Base-by-base conservation (phyloP, 2,329 filamentous ascomycete genomes). In the Chaetomiaceae sp. region DNA sequence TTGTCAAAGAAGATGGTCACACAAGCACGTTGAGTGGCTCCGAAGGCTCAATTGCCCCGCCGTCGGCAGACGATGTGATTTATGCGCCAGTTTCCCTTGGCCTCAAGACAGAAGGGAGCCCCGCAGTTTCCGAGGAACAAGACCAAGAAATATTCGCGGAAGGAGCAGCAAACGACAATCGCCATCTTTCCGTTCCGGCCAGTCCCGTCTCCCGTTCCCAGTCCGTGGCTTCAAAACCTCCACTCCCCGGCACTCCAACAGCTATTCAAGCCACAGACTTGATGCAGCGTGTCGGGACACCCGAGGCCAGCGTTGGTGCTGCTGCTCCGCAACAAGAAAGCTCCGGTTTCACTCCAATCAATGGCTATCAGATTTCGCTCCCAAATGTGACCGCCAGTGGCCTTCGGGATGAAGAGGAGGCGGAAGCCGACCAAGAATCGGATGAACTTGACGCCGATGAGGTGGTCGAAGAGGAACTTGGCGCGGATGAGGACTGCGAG, bases 341-440 rank as follows among this genome's bases (percentile, higher is more conserved):
- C 8, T 41, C 53, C 0, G 58, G 61, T 7, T 65, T 64, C 41
- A 64, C 60, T 1, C 62, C 62, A 9, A 64, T 64, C 51, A 63
- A 64, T 13, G 48, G 42, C 1, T 55, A 56, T 1, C 58, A 58
- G n/a, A 43, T 46, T 16, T 59, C 60, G 3, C 58, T 61, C 3
- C 49, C 51, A 1, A 13, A 46, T 4, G 18, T 6, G 9, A 8
- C 23, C 11, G 16, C 37, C 2, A 33, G 9, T 14, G 21, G 33
- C 4, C 53, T 51, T 2, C 37, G 40, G n/a, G 51, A 51, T 13
- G 43, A 53, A 5, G 37, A 53, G n/a, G 29, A 53, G 41, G 8
- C 20, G 3, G 48, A 52, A 4, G 44, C 30, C n/a, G 45, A 51
- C 21, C 30, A 42, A 3, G 55, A 50, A n/a, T 32, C 47, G 20